Evolutionary conservation across 257 asterid species (phyloP), one percentile per base, ranked within the genome.

Genomic region (Echium plantagineum): DNA sequence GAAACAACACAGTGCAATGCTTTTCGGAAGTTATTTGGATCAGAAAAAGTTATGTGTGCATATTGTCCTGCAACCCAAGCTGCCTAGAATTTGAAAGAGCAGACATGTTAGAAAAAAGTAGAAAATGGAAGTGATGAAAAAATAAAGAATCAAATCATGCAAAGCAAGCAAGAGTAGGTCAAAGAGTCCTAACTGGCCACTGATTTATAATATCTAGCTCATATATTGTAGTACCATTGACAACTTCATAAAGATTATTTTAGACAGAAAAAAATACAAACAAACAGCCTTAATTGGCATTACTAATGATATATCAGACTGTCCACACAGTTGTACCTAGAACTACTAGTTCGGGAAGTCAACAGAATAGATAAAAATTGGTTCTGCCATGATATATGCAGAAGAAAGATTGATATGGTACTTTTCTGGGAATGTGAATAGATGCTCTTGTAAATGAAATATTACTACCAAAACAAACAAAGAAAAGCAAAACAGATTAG

Each of bases 21-120:
- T 65, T 81, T 79, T 57, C 95, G 87, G 78, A 89, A 93, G 79
- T 86, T 93, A 63, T 80, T 86, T 49, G 94, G 84, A 61, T 89
- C 91, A 6, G 91, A 71, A 78, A 93, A 93, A 63, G 62, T 83
- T 66, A 93, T 66, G 66, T 84, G 94, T 46, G 99, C 99, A 74
- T 93, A 93, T 77, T 93, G 97, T 65, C 99, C 99, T 17, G 99
- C 95, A 81, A 93, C 99, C 99, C 99, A 93, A 30, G 99, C 97
- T 24, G 99, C 99, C 99, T 93, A 72, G 58, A 68, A 57, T 52
- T 53, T 74, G 65, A 58, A 63, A 57, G 64, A 48, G 61, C 60
- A 56, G 28, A 66, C 9, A 10, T 38, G 22, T 60, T 59, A 55
- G 59, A 51, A 53, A 55, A 19, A 66, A 67, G 52, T 18, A 64